Conservation (phyloP, 768 basidiomycete species). For the Strobilomyces confusus region DNA sequence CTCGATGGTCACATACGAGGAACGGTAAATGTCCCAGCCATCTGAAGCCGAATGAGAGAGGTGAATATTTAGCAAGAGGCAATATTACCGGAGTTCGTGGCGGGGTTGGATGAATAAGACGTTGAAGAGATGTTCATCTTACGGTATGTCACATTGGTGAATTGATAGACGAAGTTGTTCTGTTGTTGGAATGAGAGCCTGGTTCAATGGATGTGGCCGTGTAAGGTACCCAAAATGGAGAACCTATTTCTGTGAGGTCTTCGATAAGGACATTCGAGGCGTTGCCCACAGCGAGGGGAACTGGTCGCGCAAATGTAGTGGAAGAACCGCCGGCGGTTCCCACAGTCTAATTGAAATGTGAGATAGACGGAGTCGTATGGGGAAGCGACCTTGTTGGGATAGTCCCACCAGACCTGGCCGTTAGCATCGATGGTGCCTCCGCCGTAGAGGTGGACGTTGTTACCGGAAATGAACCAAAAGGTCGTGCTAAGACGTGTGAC, state of each 20-base stretch:
- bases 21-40: slow-evolving; percentile 50
- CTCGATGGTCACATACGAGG: slow-evolving; percentile 30
- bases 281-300: slow-evolving; percentile 43
- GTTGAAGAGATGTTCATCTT: slow-evolving; percentile 34
- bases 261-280: slow-evolving; percentile 39
- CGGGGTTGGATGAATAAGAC: slow-evolving; percentile 34
- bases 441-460: slow-evolving; percentile 37
- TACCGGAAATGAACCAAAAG: slow-evolving; percentile 38
- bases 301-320: slow-evolving; percentile 39
- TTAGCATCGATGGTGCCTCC: slow-evolving; percentile 44
- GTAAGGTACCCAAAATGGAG: slow-evolving; percentile 40
- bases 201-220: neutral
- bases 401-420: slow-evolving; percentile 42
- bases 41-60: slow-evolving; percentile 21
- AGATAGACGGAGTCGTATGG: neutral
- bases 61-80: neutral
- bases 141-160: slow-evolving; percentile 38
- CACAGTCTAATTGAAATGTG: slow-evolving; percentile 22
- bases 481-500: slow-evolving; percentile 29
- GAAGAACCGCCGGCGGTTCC: slow-evolving; percentile 43
- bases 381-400: slow-evolving; percentile 21
- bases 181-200: neutral
- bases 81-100: slow-evolving; percentile 33
- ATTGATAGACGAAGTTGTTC: slow-evolving; percentile 42
- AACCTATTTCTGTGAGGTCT: slow-evolving; percentile 36